Evolutionary conservation across 169 alveolate genomes (phyloP), one percentile per base, ranked within the genome.

Genomic region (Plasmodium cynomolgi): DNA sequence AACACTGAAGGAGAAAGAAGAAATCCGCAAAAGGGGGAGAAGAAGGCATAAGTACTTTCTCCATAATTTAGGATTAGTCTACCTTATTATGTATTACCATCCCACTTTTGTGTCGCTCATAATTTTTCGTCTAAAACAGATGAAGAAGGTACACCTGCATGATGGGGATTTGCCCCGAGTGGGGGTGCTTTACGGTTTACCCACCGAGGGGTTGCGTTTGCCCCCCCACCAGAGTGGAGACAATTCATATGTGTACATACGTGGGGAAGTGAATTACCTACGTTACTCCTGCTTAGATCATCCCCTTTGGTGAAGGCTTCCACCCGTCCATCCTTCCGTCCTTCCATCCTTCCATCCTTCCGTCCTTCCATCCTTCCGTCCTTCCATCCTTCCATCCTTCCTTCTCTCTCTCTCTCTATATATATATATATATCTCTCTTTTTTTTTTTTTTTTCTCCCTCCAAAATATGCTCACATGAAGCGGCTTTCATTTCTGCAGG

Each of bases 101-200:
- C 94, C 94, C 54, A 79, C 68, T 62, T 90, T 90, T 80, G 74
- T 90, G 41, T 90, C 94, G 0, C 74, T 90, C 23, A 26, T 90
- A 79, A 90, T 90, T 90, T 90, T 79, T 31, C 94, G 94, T 33
- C 44, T 79, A 41, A 90, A 80, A 50, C 82, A 90, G 68, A n/a
- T 68, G 41, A 79, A 90, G 37, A 20, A 90, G 75, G 94, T 90
- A 90, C 73, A 7, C 37, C 44, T 34, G 6, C n/a, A 58, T 58
- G 41, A 58, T 58, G 41, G 72, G 23, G 41, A 86, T 26, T 0
- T 56, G 8, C 39, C 47, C 39, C 3, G 13, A 41, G 50, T 41
- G 50, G 50, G 50, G 50, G 7, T 7, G n/a, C n/a, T n/a, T n/a
- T n/a, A n/a, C n/a, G n/a, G n/a, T n/a, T n/a, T n/a, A n/a, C n/a